A percentile compares a stretch with the other conserved stretches of the same genome.
phyloP scores from a whole-genome alignment of 2,329 filamentous ascomycete genomes.

The Sporothrix dimorphospora region DNA sequence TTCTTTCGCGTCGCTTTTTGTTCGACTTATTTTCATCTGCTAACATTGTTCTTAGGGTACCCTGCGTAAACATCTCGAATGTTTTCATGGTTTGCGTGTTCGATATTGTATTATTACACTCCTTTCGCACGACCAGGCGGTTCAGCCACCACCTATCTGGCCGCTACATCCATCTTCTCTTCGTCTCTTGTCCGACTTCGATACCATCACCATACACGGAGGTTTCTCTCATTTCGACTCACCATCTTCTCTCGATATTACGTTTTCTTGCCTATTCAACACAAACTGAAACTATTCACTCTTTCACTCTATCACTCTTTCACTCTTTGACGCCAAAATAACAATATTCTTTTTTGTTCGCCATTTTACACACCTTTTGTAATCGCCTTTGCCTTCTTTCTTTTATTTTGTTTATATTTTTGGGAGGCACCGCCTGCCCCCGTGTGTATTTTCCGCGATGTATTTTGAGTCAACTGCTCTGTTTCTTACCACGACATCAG shows the following conservation, averaged over 20 bases:
- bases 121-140: background rate
- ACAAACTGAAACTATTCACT: background rate
- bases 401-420: slow-evolving; percentile 18
- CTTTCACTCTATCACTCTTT: background rate
- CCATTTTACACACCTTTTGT: background rate
- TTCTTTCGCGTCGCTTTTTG: background rate
- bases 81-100: background rate
- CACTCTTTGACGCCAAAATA: background rate
- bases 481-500: background rate
- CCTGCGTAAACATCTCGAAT: slow-evolving; percentile 23
- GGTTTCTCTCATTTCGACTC: background rate
- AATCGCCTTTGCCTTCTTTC: background rate
- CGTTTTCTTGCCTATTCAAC: slow-evolving; percentile 2
- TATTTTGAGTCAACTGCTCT: background rate
- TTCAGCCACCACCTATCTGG: background rate
- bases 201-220: background rate
- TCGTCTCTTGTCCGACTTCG: background rate
- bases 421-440: background rate
- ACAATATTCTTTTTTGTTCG: background rate
- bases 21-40: background rate
- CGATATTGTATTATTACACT: slow-evolving; percentile 22
- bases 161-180: background rate
- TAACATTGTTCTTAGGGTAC: slow-evolving; percentile 28
- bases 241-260: background rate
- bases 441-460: background rate